Evolutionary conservation across 1,139 yeast species (phyloP).

Genomic region (Yamadazyma atmosphaerica): DNA sequence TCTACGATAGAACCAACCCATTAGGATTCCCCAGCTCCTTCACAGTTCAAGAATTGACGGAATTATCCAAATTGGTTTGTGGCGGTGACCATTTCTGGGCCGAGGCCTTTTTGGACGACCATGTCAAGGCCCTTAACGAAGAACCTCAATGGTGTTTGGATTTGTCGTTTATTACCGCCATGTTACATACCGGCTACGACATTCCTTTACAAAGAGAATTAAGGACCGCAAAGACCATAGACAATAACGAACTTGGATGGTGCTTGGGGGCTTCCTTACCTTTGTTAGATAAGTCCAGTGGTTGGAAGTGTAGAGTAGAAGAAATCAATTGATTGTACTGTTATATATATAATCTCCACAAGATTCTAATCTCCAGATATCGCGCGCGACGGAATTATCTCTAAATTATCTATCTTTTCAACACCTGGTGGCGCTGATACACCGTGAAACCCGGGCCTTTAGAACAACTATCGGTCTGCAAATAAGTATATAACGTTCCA

Average conservation of each 20-base stretch:
- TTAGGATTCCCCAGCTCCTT: conserved; percentile 92
- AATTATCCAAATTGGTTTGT: conserved; percentile 82
- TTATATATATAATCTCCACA: background rate
- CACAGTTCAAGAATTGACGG: conserved; percentile 79
- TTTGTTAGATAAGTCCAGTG: conserved; percentile 61
- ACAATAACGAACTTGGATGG: conserved; percentile 94
- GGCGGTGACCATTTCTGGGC: conserved; percentile 77
- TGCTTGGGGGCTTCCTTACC: conserved; percentile 97
- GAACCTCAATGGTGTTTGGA: conserved; percentile 97
- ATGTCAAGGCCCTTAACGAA: conserved; percentile 60
- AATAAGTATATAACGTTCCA: too few species aligned
- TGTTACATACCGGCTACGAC: conserved; percentile 93
- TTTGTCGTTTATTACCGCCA: conserved; percentile 82
- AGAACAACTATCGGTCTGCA: too few species aligned
- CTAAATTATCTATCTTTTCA: too few species aligned
- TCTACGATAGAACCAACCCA: conserved; percentile 91
- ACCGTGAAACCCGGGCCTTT: too few species aligned
- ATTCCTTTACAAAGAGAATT: conserved; percentile 88
- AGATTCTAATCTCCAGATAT: too few species aligned
- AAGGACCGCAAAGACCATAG: conserved; percentile 86
- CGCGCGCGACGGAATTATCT: too few species aligned
- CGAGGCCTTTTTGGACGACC: conserved; percentile 60
- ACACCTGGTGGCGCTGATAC: too few species aligned
- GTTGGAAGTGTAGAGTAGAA: conserved; percentile 69
- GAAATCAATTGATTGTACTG: conserved; percentile 3